Percentiles rank a stretch among this genome's conserved stretches.
Evolutionary conservation across 345 rosid genomes (phyloP).

Genomic region (Linum trigynum): DNA sequence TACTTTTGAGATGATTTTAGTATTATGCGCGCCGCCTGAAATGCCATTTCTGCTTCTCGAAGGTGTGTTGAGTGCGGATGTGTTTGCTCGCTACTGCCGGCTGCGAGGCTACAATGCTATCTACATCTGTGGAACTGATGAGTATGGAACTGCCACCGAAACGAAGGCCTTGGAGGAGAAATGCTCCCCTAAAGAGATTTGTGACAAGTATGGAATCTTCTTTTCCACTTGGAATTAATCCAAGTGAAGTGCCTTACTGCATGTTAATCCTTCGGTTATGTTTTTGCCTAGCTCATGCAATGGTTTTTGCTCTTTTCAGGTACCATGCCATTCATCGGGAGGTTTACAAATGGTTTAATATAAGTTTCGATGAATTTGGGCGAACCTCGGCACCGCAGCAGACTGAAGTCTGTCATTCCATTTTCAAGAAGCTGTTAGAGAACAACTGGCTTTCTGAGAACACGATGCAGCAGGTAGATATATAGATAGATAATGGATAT

Average conservation of each 20-base stretch:
- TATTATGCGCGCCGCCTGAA: no score
- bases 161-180: constrained; percentile 10
- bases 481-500: not conserved
- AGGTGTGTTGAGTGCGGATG: constrained; percentile 14
- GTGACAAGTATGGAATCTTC: constrained; percentile 4
- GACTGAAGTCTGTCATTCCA: constrained; percentile 81
- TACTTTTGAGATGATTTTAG: not conserved
- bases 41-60: not conserved
- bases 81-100: constrained; percentile 10
- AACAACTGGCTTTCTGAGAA: constrained; percentile 77
- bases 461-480: constrained; percentile 69
- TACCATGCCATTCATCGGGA: constrained; percentile 80
- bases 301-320: constrained; percentile 27
- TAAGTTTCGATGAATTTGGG: constrained; percentile 88
- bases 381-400: constrained; percentile 83
- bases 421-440: constrained; percentile 68
- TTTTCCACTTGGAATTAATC: no score
- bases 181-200: constrained; percentile 2
- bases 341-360: constrained; percentile 87
- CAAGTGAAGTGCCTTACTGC: not conserved
- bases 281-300: not conserved
- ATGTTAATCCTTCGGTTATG: not conserved
- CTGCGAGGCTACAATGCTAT: constrained; percentile 7
- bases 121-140: constrained; percentile 10
- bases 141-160: constrained; percentile 10